phyloP scores from a whole-genome alignment of 352 stramenopile species.

The Poterioochromonas sp. region DNA sequence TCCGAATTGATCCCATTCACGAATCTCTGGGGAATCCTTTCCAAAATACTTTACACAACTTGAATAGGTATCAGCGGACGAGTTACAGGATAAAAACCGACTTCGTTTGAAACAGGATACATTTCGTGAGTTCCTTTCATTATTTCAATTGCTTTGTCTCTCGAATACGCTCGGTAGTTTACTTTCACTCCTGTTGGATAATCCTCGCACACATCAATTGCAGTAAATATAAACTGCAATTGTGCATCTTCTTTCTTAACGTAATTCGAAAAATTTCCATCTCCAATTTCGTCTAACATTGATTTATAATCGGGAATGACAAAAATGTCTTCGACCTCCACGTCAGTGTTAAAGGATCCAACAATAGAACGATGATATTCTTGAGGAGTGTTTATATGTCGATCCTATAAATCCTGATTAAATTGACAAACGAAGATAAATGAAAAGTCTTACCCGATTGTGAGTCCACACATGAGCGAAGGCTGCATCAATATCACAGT shows the following conservation, averaged over 20 bases:
- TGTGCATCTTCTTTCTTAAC: neutral
- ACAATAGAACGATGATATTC: no score
- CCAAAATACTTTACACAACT: no score
- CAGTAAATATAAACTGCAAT: neutral
- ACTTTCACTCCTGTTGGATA: neutral
- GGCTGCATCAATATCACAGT: slow-evolving; percentile 28
- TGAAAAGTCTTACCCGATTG: neutral
- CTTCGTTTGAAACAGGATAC: no score
- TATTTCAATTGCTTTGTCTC: neutral
- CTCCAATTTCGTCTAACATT: neutral
- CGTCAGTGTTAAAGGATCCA: no score
- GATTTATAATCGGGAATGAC: neutral
- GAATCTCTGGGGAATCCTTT: no score
- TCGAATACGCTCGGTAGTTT: neutral
- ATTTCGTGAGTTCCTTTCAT: no score
- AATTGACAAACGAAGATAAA: neutral
- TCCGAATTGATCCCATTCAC: no score
- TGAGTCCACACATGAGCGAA: slow-evolving; percentile 4
- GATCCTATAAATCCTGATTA: neutral
- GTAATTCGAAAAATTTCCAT: neutral
- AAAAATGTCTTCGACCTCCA: neutral
- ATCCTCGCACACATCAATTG: neutral
- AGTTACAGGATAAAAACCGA: no score
- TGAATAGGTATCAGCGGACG: no score
- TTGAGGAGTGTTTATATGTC: no score